Base-by-base conservation (phyloP, 352 stramenopile genomes). In the Thraustotheca clavata region DNA sequence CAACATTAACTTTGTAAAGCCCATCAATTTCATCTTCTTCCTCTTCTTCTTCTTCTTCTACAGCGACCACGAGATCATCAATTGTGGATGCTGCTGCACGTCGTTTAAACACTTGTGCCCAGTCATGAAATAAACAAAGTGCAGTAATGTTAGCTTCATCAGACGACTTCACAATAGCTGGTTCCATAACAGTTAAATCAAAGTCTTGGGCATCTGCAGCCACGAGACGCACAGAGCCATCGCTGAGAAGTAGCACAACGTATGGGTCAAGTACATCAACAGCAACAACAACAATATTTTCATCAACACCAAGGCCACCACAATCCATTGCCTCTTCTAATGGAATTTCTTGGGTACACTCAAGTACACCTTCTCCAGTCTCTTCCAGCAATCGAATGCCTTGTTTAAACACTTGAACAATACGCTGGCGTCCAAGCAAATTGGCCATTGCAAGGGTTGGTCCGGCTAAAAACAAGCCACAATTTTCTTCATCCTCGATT, bases 331-430 rank as follows among this genome's bases (percentile, higher is more conserved):
- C 83, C 11, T 77, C 85, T 36, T 91, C 83, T 27, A 94, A 59
- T 0, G 82, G 87, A 46, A 94, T 87, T 49, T 94, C 85, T 67
- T 94, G 85, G 0, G 83, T 92, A 38, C 83, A 92, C 34, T 88
- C 73, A 1, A 92, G 67, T 16, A 31, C 50, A 1, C 43, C 43
- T 29, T 52, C 39, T 9, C 40, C 47, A 11, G 57, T 26, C 18
- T 65, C 57, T 55, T 65, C 57, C 7, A 65, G 16, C 2, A 65
- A 32, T 4, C 57, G 57, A 12, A 65, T 24, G 16, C 84, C 85
- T 70, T 91, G 85, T 46, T 89, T 88, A 61, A 91, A 94, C 41
- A 94, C 83, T 59, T 94, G 85, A 12, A 94, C 77, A 60, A 94
- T 94, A 0, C 85, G 81, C 48, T 89, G 77, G 43, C 86, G 81